Percentiles rank a stretch among this genome's conserved stretches.
phyloP scores from a whole-genome alignment of 495 filamentous ascomycete species.

The Amorphotheca resinae region DNA sequence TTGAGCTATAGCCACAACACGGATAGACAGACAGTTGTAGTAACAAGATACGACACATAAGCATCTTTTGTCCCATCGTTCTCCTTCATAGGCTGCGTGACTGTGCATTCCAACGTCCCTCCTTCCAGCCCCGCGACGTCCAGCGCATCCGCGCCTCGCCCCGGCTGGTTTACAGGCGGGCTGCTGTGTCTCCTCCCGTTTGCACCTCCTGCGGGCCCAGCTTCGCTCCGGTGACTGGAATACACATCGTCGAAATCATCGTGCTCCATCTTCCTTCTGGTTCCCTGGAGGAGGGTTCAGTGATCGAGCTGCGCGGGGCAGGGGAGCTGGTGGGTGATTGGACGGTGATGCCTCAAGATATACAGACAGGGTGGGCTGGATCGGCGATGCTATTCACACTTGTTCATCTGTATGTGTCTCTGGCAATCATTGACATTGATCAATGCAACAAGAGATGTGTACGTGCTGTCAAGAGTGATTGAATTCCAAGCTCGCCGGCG shows the following conservation, averaged over 20 bases:
- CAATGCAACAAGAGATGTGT: too few species aligned
- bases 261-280: neutral
- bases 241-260: neutral
- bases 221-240: neutral
- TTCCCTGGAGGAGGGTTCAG: neutral
- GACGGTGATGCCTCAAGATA: neutral
- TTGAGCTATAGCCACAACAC: neutral
- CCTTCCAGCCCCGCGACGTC: constrained; percentile 47
- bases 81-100: constrained; percentile 76
- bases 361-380: too few species aligned
- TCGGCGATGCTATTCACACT: neutral
- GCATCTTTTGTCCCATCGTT: constrained; percentile 96
- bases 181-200: constrained; percentile 6
- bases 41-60: constrained; percentile 89
- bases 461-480: too few species aligned
- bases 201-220: neutral
- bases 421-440: neutral
- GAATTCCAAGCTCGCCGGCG: too few species aligned
- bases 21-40: constrained; percentile 57
- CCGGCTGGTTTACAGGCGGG: constrained; percentile 36
- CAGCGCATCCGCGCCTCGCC: constrained; percentile 16
- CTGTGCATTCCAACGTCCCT: constrained; percentile 71
- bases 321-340: neutral
- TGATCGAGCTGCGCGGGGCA: neutral
- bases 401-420: neutral